phyloP scores from a whole-genome alignment of 768 basidiomycete species.

The Albatrellus ellisii region DNA sequence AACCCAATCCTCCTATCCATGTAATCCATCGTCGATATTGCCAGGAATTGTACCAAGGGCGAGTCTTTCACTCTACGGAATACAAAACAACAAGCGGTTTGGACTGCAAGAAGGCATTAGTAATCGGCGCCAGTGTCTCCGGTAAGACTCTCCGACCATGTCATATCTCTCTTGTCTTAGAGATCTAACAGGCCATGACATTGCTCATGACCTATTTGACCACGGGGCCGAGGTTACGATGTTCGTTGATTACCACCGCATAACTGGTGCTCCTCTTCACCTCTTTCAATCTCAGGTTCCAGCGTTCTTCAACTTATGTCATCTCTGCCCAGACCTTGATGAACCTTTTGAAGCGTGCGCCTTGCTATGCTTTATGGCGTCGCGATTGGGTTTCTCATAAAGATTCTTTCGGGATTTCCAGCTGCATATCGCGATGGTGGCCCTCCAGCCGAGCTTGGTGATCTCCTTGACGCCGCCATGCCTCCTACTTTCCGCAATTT shows the following conservation, averaged over 20 bases:
- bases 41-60: conserved; percentile 37
- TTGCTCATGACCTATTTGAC: conserved; percentile 23
- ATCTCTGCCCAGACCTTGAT: not conserved
- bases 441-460: not conserved
- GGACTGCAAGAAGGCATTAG: conserved; percentile 47
- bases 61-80: conserved; percentile 35
- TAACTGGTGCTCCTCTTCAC: not conserved
- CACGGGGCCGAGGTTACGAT: conserved; percentile 16
- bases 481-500: not conserved
- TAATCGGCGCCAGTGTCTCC: conserved; percentile 60
- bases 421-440: not conserved
- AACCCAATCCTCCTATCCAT: not conserved
- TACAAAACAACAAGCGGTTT: conserved; percentile 36
- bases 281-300: not conserved
- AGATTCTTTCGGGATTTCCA: not conserved
- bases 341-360: not conserved
- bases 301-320: not conserved
- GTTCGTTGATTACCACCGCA: not conserved
- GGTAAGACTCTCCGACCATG: conserved; percentile 18
- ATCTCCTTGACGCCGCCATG: not conserved
- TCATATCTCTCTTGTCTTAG: not conserved
- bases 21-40: not conserved
- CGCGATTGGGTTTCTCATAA: not conserved
- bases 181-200: conserved; percentile 21
- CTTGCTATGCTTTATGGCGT: not conserved